A percentile compares a stretch with the other conserved stretches of the same genome.
These are phyloP conservation scores for Orbilia quercus DNA, from an alignment of 2,329 filamentous ascomycete species.

Conservation along the genomic window DNA sequence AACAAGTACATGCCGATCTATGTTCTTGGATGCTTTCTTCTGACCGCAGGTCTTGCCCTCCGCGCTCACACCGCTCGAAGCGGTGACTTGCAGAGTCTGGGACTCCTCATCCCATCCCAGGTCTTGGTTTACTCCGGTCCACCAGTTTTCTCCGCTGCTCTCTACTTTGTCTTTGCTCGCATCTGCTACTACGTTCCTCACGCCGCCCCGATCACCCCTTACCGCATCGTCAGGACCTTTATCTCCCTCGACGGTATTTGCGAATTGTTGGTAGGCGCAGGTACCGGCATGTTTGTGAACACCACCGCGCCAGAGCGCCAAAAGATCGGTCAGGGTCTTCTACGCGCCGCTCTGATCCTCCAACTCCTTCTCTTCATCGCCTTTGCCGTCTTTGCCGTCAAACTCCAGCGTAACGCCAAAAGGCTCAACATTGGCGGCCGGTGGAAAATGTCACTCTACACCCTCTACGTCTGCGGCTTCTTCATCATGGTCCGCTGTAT, in stretches of 20 bases:
- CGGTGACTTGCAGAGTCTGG: slow-evolving; percentile 39
- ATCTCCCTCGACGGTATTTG: slow-evolving; percentile 54
- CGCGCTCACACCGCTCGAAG: slow-evolving; percentile 31
- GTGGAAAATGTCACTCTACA: slow-evolving; percentile 47
- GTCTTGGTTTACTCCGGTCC: slow-evolving; percentile 53
- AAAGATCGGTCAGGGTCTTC: slow-evolving; percentile 48
- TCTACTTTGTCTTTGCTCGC: slow-evolving; percentile 48
- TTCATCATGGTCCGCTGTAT: slow-evolving; percentile 48
- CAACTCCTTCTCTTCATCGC: slow-evolving; percentile 48
- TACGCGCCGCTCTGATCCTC: slow-evolving; percentile 47
- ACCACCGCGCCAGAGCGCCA: slow-evolving; percentile 36
- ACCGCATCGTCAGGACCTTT: slow-evolving; percentile 49
- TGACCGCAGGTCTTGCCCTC: slow-evolving; percentile 39
- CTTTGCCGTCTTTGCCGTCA: slow-evolving; percentile 45
- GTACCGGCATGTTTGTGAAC: slow-evolving; percentile 52
- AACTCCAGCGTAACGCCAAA: slow-evolving; percentile 42
- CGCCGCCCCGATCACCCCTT: slow-evolving; percentile 48
- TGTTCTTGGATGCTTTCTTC: slow-evolving; percentile 24
- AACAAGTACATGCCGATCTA: slow-evolving; percentile 53
- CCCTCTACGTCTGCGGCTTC: slow-evolving; percentile 46
- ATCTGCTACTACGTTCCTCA: slow-evolving; percentile 53
- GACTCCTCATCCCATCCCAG: slow-evolving; percentile 48
- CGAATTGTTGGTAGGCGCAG: slow-evolving; percentile 46
- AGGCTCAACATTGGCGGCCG: slow-evolving; percentile 26
- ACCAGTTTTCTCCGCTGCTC: slow-evolving; percentile 49